These are phyloP conservation scores for Bipolaris bicolor DNA, from an alignment of 2,329 filamentous ascomycete genomes.

Conservation along the genomic window DNA sequence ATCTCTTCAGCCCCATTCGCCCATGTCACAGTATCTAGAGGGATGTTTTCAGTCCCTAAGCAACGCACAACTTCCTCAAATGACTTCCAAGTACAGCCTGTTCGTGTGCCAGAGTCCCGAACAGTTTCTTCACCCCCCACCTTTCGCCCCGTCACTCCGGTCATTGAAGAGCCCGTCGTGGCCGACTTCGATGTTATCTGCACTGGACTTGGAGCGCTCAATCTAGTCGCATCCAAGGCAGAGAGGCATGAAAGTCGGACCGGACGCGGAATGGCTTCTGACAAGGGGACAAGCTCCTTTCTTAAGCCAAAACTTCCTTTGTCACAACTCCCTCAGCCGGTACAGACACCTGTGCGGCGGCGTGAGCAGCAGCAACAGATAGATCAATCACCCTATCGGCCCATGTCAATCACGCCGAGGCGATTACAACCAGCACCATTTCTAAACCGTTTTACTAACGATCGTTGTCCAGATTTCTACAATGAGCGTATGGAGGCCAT, in stretches of 20 bases:
- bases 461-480: conserved; percentile 74
- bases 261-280: conserved; percentile 38
- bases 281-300: conserved; percentile 34
- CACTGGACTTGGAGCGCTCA: conserved; percentile 32
- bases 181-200: conserved; percentile 38
- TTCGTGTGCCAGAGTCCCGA: conserved; percentile 23
- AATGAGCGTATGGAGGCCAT: conserved; percentile 77
- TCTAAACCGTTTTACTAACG: conserved; percentile 77
- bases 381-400: conserved; percentile 21
- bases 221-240: conserved; percentile 30
- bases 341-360: conserved; percentile 30
- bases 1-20: conserved; percentile 45
- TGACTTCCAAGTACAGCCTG: conserved; percentile 23
- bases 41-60: conserved; percentile 24
- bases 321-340: conserved; percentile 35
- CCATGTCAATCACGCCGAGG: conserved; percentile 27
- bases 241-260: conserved; percentile 25
- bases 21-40: conserved; percentile 41
- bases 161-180: conserved; percentile 40
- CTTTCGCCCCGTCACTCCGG: conserved; percentile 29
- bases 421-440: conserved; percentile 59
- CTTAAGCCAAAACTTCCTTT: conserved; percentile 25
- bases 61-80: conserved; percentile 26
- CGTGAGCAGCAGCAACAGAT: conserved; percentile 17
- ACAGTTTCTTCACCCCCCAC: conserved; percentile 37